Evolutionary conservation across 2,329 filamentous ascomycete genomes (phyloP), one percentile per base, ranked within the genome.

Genomic region (Chaetomium strumarium): DNA sequence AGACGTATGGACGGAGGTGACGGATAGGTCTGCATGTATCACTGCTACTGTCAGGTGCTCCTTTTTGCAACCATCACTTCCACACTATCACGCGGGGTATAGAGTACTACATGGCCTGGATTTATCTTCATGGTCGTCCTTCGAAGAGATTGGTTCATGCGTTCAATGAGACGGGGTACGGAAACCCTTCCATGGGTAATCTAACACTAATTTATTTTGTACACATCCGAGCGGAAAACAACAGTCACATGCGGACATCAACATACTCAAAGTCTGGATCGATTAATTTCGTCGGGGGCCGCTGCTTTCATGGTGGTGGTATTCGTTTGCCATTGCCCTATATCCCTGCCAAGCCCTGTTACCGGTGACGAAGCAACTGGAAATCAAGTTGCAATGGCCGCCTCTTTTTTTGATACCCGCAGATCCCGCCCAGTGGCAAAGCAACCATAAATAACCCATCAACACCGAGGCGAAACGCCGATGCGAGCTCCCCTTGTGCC

Each of bases 251-350:
- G 11, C 20, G 24, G 29, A 19, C 31, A 29, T 39, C 14, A 41
- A 19, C 5, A 31, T n/a, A 30, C 9, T 39, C 7, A 37, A 48
- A 46, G 46, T 49, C 52, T 57, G 56, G 45, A 43, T 56, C 42
- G 30, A 53, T 55, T 56, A 47, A 49, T 49, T 58, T 46, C 30
- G 51, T 46, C 47, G 39, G 53, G 48, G 48, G 42, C 34, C 46
- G 58, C 49, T 57, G 43, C 51, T 41, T 11, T 52, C 34, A 44
- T 55, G 47, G 46, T 59, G 52, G 53, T 56, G 54, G 56, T 62
- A 55, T 56, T 58, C 44, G 48, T 60, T 60, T 60, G 55, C 54
- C 60, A 48, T 59, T 60, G 53, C 58, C 58, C 54, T 58, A 57
- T 49, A 56, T 53, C 55, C 60, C 49, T 55, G 49, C 55, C 54